These are phyloP conservation scores for Tuber umbilicatum DNA, from an alignment of 495 filamentous ascomycete genomes.

Conservation along the genomic window DNA sequence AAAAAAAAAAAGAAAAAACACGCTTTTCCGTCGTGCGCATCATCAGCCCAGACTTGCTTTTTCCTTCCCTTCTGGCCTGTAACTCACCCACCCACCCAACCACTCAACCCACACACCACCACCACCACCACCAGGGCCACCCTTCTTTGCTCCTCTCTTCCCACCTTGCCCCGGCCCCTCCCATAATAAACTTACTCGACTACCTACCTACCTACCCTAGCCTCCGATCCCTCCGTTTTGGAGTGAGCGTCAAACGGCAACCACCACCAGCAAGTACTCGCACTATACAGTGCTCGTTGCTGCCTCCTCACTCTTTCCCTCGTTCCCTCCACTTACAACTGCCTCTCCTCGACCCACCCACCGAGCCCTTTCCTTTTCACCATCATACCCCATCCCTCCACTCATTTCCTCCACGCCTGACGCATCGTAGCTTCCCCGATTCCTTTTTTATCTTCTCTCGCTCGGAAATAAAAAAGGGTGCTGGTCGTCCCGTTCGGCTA, in stretches of 20 bases:
- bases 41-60: constrained; percentile 4
- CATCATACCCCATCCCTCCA: constrained; percentile 2
- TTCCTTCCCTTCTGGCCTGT: background rate
- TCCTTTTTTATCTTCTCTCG: constrained; percentile 7
- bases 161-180: background rate
- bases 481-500: background rate
- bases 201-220: constrained; percentile 1
- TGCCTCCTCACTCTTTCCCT: background rate
- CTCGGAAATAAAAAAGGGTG: constrained; percentile 4
- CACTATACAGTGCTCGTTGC: background rate
- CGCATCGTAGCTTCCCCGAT: background rate
- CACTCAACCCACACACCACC: background rate
- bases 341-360: background rate
- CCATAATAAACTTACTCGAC: background rate
- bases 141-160: background rate
- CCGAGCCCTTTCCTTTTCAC: constrained; percentile 4
- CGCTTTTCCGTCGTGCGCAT: constrained; percentile 3
- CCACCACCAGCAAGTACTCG: background rate
- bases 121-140: background rate
- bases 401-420: constrained; percentile 3
- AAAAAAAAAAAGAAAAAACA: background rate
- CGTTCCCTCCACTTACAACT: background rate
- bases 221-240: constrained; percentile 3
- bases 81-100: background rate
- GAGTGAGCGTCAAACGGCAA: constrained; percentile 3